phyloP scores from a whole-genome alignment of 202 grass and related monocot genomes.

The Zoysia matrella region DNA sequence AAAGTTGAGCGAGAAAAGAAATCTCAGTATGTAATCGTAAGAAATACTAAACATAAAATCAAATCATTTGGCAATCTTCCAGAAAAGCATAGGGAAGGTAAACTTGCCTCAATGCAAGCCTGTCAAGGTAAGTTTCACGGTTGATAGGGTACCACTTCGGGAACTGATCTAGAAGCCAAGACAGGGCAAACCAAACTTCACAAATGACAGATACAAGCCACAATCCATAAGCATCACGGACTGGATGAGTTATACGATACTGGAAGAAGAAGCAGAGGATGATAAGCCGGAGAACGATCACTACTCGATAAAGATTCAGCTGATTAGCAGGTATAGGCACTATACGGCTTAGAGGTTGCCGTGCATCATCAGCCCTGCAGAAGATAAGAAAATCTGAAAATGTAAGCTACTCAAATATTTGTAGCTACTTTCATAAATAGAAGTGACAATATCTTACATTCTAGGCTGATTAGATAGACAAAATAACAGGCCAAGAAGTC shows the following conservation, averaged over 20 bases:
- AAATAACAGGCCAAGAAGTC: neutral
- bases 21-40: constrained; percentile 22
- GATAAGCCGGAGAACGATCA: constrained; percentile 92
- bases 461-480: neutral
- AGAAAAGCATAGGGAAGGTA: constrained; percentile 16
- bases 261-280: constrained; percentile 99
- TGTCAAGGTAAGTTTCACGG: constrained; percentile 90
- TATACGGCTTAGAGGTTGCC: constrained; percentile 86
- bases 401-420: constrained; percentile 5
- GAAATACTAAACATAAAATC: constrained; percentile 1
- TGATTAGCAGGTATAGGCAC: constrained; percentile 81
- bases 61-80: constrained; percentile 13
- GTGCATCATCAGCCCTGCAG: constrained; percentile 92
- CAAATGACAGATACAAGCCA: constrained; percentile 87
- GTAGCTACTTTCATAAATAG: constrained; percentile 4
- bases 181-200: constrained; percentile 99
- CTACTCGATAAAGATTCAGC: constrained; percentile 84
- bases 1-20: constrained; percentile 18
- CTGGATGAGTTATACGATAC: constrained; percentile 96
- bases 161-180: constrained; percentile 99
- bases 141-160: constrained; percentile 99
- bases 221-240: constrained; percentile 86
- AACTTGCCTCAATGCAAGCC: constrained; percentile 84
- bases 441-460: neutral
- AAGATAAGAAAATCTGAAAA: constrained; percentile 22